Conservation (phyloP, 2,329 filamentous ascomycete species). For the Aspergillus melleus region DNA sequence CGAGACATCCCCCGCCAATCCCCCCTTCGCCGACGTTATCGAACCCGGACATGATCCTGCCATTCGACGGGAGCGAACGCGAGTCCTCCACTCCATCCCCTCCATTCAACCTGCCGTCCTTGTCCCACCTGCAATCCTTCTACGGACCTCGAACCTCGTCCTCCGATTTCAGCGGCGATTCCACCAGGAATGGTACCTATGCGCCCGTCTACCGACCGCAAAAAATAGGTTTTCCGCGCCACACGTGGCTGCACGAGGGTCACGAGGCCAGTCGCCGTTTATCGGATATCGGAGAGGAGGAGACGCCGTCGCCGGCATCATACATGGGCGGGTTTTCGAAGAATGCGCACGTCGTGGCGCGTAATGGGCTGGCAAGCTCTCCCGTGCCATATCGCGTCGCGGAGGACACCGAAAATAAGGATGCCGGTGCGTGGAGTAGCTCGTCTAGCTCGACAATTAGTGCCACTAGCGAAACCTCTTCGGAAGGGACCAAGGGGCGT, state of each 20-base stretch:
- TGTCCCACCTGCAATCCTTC: constrained; percentile 43
- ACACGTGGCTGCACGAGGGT: constrained; percentile 37
- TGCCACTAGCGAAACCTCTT: constrained; percentile 27
- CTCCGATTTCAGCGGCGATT: constrained; percentile 9
- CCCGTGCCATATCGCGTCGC: constrained; percentile 39
- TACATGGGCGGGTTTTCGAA: constrained; percentile 16
- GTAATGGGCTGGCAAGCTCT: constrained; percentile 17
- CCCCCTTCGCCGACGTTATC: constrained; percentile 83
- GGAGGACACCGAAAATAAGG: constrained; percentile 53
- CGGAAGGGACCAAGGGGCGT: constrained; percentile 11
- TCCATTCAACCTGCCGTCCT: constrained; percentile 51
- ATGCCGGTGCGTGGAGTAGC: constrained; percentile 31
- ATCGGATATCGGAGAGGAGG: constrained; percentile 49
- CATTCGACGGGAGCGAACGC: constrained; percentile 63
- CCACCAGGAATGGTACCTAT: not conserved
- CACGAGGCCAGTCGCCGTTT: constrained; percentile 42
- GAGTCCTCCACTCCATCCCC: constrained; percentile 51
- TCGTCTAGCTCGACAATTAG: constrained; percentile 40
- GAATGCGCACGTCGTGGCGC: constrained; percentile 9
- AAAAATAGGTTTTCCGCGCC: constrained; percentile 35
- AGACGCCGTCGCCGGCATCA: constrained; percentile 29
- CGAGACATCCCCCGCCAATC: constrained; percentile 18
- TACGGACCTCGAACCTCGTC: constrained; percentile 26
- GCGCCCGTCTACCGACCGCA: constrained; percentile 11
- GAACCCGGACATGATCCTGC: constrained; percentile 92